Conservation (phyloP, 495 filamentous ascomycete species). For the Lasiosphaeria miniovina region DNA sequence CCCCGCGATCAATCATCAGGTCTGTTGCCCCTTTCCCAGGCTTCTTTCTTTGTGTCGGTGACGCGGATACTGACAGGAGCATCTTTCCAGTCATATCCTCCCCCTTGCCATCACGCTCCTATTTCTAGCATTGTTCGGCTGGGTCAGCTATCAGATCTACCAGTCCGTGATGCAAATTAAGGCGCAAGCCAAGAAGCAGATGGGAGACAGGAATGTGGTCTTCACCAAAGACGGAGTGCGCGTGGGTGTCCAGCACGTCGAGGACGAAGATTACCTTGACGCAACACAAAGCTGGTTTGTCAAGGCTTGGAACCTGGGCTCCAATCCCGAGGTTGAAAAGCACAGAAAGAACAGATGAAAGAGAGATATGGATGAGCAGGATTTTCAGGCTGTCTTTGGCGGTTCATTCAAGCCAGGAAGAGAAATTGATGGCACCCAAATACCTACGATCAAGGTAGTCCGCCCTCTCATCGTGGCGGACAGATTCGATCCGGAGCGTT, state of each 20-base stretch:
- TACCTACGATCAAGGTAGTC: too few species aligned
- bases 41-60: too few species aligned
- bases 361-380: background rate
- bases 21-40: constrained; percentile 5
- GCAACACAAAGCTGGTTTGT: constrained; percentile 77
- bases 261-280: constrained; percentile 77
- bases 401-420: too few species aligned
- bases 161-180: constrained; percentile 65
- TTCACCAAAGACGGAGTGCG: constrained; percentile 83
- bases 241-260: constrained; percentile 73
- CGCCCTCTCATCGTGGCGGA: too few species aligned
- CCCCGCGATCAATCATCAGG: constrained; percentile 18
- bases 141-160: constrained; percentile 73
- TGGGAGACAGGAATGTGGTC: constrained; percentile 77
- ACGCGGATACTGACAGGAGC: constrained; percentile 9
- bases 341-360: constrained; percentile 28
- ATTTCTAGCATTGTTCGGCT: constrained; percentile 58
- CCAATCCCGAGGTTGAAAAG: constrained; percentile 38
- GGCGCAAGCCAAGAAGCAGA: constrained; percentile 63
- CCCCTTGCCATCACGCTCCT: constrained; percentile 73
- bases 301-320: constrained; percentile 72
- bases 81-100: constrained; percentile 52
- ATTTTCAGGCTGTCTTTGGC: background rate
- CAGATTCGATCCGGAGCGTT: too few species aligned
- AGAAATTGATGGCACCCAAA: too few species aligned